phyloP scores from a whole-genome alignment of 805 yeast genomes.

The Ogataea pini region DNA sequence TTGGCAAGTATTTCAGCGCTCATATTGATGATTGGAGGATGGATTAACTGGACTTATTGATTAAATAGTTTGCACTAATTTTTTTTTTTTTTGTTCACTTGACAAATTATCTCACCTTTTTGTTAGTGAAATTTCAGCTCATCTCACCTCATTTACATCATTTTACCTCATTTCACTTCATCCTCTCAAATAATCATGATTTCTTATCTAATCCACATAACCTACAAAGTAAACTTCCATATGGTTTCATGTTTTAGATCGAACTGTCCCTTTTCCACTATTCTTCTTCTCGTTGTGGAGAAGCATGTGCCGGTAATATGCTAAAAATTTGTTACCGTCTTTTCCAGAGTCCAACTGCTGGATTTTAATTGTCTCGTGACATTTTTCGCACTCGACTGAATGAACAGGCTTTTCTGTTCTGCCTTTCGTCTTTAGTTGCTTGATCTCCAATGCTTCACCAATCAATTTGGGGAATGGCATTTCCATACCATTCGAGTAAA shows the following conservation, averaged over 20 bases:
- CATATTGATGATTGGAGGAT: slow-evolving; percentile 40
- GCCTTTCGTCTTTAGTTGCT: slow-evolving; percentile 20
- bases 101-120: not conserved
- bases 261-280: slow-evolving; percentile 12
- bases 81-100: not conserved
- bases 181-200: no score
- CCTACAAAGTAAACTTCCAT: no score
- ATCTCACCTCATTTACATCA: not conserved
- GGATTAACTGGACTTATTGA: not conserved
- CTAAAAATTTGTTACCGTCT: slow-evolving; percentile 27
- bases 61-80: not conserved
- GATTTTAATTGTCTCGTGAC: slow-evolving; percentile 25
- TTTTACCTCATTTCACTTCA: not conserved
- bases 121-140: no score
- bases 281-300: slow-evolving; percentile 30
- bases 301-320: slow-evolving; percentile 32
- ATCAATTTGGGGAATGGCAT: slow-evolving; percentile 30
- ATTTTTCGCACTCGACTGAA: slow-evolving; percentile 28
- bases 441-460: slow-evolving; percentile 24
- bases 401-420: slow-evolving; percentile 19
- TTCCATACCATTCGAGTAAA: slow-evolving; percentile 33
- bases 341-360: slow-evolving; percentile 20
- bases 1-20: slow-evolving; percentile 50
- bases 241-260: not conserved
- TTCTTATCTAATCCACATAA: no score